phyloP scores from a whole-genome alignment of 75 land plant species.

The Chamaecyparis obtusa region DNA sequence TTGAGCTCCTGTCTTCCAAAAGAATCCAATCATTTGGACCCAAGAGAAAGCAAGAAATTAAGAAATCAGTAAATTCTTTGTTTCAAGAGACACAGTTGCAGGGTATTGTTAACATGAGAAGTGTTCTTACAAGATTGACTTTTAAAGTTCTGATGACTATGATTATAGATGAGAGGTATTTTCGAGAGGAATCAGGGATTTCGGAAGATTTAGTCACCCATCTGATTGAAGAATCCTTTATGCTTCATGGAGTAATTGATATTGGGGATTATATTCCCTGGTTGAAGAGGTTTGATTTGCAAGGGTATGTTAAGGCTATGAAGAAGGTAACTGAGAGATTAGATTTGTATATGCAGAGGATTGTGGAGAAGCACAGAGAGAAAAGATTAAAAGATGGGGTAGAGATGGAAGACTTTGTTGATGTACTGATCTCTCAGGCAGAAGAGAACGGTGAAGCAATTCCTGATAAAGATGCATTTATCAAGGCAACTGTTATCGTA shows the following conservation, averaged over 20 bases:
- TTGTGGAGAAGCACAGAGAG: not conserved
- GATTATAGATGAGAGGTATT: no score
- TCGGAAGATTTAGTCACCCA: not conserved
- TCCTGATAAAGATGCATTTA: not conserved
- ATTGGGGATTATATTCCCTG: slow-evolving; percentile 30
- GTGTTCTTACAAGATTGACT: no score
- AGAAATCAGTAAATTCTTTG: no score
- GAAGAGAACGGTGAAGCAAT: not conserved
- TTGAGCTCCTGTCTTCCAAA: no score
- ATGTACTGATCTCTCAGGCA: not conserved
- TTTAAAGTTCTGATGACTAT: no score
- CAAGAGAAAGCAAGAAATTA: no score
- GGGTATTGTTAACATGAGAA: no score
- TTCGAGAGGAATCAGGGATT: no score
- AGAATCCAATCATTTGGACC: no score
- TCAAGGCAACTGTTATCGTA: not conserved
- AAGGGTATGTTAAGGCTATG: slow-evolving; percentile 6
- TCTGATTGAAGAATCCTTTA: not conserved
- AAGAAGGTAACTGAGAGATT: not conserved
- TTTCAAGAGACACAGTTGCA: no score
- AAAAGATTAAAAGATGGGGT: not conserved
- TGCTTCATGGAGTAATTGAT: slow-evolving; percentile 12
- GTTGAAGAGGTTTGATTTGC: slow-evolving; percentile 24
- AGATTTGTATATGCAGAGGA: not conserved
- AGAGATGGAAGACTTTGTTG: not conserved